phyloP scores from a whole-genome alignment of 495 filamentous ascomycete genomes.

The Penicillium steckii region DNA sequence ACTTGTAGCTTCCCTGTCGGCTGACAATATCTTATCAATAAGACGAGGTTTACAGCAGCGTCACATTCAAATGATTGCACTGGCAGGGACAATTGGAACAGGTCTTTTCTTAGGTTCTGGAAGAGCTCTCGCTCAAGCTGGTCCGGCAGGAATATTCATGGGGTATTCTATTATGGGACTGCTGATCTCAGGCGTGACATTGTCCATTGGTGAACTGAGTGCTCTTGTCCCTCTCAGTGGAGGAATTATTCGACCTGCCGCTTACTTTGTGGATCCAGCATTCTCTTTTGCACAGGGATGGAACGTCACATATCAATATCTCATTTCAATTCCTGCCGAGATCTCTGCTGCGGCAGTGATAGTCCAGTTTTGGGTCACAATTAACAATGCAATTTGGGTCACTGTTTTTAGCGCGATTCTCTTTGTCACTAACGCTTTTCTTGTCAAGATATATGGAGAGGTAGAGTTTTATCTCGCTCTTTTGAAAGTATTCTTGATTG shows the following conservation, averaged over 20 bases:
- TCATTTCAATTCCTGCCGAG: conserved; percentile 39
- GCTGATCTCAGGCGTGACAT: conserved; percentile 17
- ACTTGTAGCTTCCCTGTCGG: background rate
- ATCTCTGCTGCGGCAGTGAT: conserved; percentile 44
- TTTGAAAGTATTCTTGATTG: conserved; percentile 41
- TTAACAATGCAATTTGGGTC: conserved; percentile 38
- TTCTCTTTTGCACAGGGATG: conserved; percentile 30
- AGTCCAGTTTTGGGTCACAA: conserved; percentile 43
- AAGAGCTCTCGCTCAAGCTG: conserved; percentile 53
- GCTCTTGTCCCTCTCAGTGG: conserved; percentile 29
- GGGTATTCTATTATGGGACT: conserved; percentile 27
- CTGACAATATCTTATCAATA: background rate
- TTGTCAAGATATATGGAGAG: conserved; percentile 42
- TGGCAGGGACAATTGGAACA: conserved; percentile 41
- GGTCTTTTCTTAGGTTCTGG: conserved; percentile 44
- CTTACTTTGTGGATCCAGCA: conserved; percentile 30
- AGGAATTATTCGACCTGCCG: conserved; percentile 26
- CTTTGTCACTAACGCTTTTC: conserved; percentile 39
- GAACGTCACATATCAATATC: conserved; percentile 27
- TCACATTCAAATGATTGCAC: conserved; percentile 44
- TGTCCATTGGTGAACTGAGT: conserved; percentile 27
- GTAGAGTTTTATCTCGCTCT: conserved; percentile 39
- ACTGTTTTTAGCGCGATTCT: conserved; percentile 44
- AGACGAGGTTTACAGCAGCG: conserved; percentile 21
- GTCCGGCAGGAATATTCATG: conserved; percentile 52